Percentiles rank a stretch among this genome's conserved stretches.
Conservation (phyloP, 2,329 filamentous ascomycete species). For the Dothideomycetidae sp. region DNA sequence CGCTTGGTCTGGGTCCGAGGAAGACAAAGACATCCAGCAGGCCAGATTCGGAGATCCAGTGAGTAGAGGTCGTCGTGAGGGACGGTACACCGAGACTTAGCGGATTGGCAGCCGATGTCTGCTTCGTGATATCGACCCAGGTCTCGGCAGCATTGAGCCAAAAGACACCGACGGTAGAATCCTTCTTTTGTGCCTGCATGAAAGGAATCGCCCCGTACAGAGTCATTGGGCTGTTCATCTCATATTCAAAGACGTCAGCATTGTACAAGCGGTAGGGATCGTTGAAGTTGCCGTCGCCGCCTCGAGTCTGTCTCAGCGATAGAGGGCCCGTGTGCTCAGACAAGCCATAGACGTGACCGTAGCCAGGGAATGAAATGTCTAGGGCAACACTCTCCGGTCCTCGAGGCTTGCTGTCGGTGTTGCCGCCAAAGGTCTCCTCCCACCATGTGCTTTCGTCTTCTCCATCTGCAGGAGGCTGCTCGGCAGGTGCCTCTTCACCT, state of each 20-base stretch:
- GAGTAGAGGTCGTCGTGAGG: slow-evolving; percentile 69
- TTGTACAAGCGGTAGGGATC: slow-evolving; percentile 96
- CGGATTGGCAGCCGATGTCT: slow-evolving; percentile 58
- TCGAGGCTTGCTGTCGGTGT: slow-evolving; percentile 87
- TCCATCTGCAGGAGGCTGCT: slow-evolving; percentile 28
- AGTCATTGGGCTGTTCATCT: slow-evolving; percentile 95
- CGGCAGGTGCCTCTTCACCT: slow-evolving; percentile 28
- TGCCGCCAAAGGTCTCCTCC: slow-evolving; percentile 92
- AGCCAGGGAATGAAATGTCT: slow-evolving; percentile 84
- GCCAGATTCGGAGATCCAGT: slow-evolving; percentile 93
- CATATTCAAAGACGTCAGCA: slow-evolving; percentile 93
- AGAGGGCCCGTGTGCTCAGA: slow-evolving; percentile 83
- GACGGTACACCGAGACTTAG: slow-evolving; percentile 55
- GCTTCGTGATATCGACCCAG: slow-evolving; percentile 88
- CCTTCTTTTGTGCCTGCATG: slow-evolving; percentile 92
- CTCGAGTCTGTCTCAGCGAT: slow-evolving; percentile 79
- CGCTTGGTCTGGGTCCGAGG: slow-evolving; percentile 71
- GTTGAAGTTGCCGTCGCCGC: slow-evolving; percentile 67
- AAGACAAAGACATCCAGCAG: slow-evolving; percentile 88
- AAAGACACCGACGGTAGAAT: slow-evolving; percentile 87
- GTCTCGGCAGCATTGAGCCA: slow-evolving; percentile 97
- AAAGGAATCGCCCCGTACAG: slow-evolving; percentile 94
- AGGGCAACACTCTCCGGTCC: slow-evolving; percentile 84
- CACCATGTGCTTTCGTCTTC: slow-evolving; percentile 89
- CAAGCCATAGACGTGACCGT: slow-evolving; percentile 85